phyloP scores from a whole-genome alignment of 2,329 filamentous ascomycete species.

The Amesomyces nigricolor region DNA sequence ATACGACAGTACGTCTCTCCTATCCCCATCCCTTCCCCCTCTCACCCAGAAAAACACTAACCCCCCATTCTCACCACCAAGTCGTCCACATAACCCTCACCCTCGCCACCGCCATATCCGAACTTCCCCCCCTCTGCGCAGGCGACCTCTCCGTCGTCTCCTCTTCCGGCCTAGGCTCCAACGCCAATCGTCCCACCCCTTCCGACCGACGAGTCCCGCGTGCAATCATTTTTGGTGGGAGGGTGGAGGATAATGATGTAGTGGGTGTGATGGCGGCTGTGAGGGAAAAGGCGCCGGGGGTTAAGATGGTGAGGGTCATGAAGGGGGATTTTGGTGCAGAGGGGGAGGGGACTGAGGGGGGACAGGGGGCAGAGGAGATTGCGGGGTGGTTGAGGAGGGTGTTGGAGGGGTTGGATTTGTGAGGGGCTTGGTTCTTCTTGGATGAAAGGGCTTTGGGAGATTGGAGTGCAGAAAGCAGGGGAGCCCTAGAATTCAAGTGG shows the following conservation, averaged over 20 bases:
- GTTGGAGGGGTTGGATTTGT: constrained; percentile 1
- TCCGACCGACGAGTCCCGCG: constrained; percentile 20
- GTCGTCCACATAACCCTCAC: constrained; percentile 15
- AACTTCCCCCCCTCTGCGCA: constrained; percentile 88
- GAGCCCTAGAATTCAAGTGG: too few relatives aligned
- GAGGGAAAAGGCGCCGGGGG: not conserved
- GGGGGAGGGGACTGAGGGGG: not conserved
- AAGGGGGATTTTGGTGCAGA: constrained; percentile 12
- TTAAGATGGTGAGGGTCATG: constrained; percentile 18
- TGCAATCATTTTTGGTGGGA: constrained; percentile 26
- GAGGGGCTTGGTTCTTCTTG: too few relatives aligned
- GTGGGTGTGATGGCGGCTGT: constrained; percentile 18
- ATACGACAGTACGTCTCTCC: constrained; percentile 11
- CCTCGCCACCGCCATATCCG: constrained; percentile 72
- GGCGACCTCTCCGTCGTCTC: constrained; percentile 71
- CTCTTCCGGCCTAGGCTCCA: constrained; percentile 24
- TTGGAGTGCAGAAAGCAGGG: too few relatives aligned
- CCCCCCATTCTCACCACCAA: not conserved
- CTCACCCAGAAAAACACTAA: not conserved
- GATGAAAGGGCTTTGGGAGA: too few relatives aligned
- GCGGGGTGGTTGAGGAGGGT: constrained; percentile 12
- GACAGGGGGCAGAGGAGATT: constrained; percentile 15
- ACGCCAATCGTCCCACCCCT: constrained; percentile 10
- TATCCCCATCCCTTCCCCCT: not conserved
- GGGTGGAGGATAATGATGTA: constrained; percentile 21